These are phyloP conservation scores for Populus deltoides DNA, from an alignment of 345 rosid species.

Conservation along the genomic window DNA sequence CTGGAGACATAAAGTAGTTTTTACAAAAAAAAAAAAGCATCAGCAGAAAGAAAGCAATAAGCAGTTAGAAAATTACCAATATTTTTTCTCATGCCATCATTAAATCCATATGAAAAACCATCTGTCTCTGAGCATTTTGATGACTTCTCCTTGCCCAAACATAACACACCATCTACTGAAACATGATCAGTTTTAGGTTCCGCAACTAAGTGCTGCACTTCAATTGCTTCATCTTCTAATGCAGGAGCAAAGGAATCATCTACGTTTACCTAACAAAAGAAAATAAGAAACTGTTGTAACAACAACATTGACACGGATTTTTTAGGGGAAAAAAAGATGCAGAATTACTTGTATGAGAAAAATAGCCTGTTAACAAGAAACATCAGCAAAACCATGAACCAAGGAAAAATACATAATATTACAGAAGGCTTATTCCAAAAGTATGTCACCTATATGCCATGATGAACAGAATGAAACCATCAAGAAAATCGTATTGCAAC, in stretches of 20 bases:
- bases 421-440: background rate
- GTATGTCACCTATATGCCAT: background rate
- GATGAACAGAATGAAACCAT: background rate
- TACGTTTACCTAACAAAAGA: constrained; percentile 37
- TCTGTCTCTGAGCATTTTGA: constrained; percentile 44
- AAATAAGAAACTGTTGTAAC: background rate
- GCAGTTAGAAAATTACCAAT: constrained; percentile 36
- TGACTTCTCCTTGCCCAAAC: constrained; percentile 46
- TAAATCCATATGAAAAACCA: constrained; percentile 47
- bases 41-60: constrained; percentile 3
- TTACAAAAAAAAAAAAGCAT: background rate
- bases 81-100: constrained; percentile 36
- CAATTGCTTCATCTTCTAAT: constrained; percentile 41
- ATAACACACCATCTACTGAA: constrained; percentile 49
- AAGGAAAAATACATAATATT: background rate
- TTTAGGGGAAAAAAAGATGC: background rate
- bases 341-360: background rate
- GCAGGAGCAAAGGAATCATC: constrained; percentile 44
- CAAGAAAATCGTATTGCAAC: background rate
- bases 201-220: constrained; percentile 37
- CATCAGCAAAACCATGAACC: background rate
- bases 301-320: constrained; percentile 3
- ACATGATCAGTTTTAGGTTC: constrained; percentile 52
- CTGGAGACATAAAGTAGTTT: too few relatives aligned
- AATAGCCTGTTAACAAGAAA: background rate